Percentiles rank a stretch among this genome's conserved stretches.
These are phyloP conservation scores for Chlamydomonas sphaeroides DNA, from an alignment of 139 green algal genomes.

Conservation along the genomic window DNA sequence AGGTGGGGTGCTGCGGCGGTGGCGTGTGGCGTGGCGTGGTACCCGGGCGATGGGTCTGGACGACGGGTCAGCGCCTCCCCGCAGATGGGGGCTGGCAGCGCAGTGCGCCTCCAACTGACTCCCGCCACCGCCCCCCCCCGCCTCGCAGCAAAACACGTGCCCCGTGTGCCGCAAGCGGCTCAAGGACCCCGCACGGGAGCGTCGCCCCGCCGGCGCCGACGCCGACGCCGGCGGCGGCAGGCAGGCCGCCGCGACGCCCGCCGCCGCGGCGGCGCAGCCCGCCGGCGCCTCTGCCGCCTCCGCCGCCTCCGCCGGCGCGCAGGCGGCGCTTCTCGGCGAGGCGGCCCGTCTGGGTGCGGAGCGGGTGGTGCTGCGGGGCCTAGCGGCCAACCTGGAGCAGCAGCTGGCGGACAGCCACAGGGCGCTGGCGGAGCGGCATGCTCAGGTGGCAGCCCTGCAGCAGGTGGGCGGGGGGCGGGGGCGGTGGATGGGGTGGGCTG, in stretches of 20 bases:
- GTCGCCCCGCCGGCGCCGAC: background rate
- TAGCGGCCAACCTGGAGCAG: too few relatives aligned
- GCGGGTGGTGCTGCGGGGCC: too few relatives aligned
- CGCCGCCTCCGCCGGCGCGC: background rate
- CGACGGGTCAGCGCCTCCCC: rapidly evolving
- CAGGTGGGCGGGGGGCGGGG: too few relatives aligned
- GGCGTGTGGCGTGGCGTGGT: background rate
- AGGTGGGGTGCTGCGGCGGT: constrained; percentile 24
- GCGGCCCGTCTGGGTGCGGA: too few relatives aligned
- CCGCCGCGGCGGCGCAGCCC: too few relatives aligned
- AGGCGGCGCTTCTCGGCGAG: too few relatives aligned
- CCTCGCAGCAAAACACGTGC: constrained; percentile 23
- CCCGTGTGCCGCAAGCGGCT: constrained; percentile 25
- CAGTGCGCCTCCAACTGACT: too few relatives aligned
- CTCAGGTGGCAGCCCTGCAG: too few relatives aligned
- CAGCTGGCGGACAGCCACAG: too few relatives aligned
- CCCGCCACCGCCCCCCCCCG: too few relatives aligned
- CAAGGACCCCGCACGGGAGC: background rate
- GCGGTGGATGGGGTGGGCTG: too few relatives aligned
- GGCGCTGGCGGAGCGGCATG: too few relatives aligned
- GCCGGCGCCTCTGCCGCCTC: background rate
- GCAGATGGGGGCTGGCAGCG: background rate
- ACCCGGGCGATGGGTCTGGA: background rate
- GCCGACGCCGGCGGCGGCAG: background rate
- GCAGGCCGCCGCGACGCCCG: background rate